phyloP scores from a whole-genome alignment of 164 flowering plant genomes.

The Macadamia tetraphylla region DNA sequence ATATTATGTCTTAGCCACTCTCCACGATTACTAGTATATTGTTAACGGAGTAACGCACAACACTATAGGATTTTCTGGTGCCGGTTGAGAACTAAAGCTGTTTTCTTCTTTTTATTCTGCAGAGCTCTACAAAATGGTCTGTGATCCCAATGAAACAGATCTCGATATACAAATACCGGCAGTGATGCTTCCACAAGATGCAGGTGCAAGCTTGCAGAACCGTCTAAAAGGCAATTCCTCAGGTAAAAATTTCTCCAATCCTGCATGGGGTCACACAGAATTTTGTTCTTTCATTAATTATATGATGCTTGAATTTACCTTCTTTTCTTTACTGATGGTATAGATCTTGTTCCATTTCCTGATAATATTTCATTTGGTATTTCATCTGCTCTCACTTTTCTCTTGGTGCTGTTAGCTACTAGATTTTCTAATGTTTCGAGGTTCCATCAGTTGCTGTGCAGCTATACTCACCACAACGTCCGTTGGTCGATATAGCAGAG shows the following conservation, averaged over 20 bases:
- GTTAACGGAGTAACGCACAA: too few species aligned
- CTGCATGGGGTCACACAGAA: neutral
- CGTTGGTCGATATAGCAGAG: slow-evolving; percentile 89
- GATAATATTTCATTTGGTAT: neutral
- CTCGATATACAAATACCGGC: slow-evolving; percentile 73
- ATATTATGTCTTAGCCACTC: too few species aligned
- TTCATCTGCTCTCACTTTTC: neutral
- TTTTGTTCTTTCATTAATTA: neutral
- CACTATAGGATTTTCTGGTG: too few species aligned
- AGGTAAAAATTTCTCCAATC: slow-evolving; percentile 37
- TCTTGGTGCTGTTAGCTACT: neutral
- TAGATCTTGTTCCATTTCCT: too few species aligned
- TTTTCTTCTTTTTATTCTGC: slow-evolving; percentile 17
- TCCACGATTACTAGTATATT: too few species aligned
- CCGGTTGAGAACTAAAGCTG: neutral
- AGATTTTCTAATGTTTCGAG: slow-evolving; percentile 7
- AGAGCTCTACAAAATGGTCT: slow-evolving; percentile 99
- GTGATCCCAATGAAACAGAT: slow-evolving; percentile 78
- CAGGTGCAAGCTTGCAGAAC: slow-evolving; percentile 67
- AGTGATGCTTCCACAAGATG: slow-evolving; percentile 94
- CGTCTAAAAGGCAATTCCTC: slow-evolving; percentile 36
- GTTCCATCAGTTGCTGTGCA: slow-evolving; percentile 68
- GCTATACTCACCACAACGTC: slow-evolving; percentile 84
- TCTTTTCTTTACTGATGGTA: too few species aligned
- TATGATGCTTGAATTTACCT: neutral